Percentiles rank a stretch among this genome's conserved stretches.
These are phyloP conservation scores for Alternaria arbusti DNA, from an alignment of 2,329 filamentous ascomycete species.

Conservation along the genomic window DNA sequence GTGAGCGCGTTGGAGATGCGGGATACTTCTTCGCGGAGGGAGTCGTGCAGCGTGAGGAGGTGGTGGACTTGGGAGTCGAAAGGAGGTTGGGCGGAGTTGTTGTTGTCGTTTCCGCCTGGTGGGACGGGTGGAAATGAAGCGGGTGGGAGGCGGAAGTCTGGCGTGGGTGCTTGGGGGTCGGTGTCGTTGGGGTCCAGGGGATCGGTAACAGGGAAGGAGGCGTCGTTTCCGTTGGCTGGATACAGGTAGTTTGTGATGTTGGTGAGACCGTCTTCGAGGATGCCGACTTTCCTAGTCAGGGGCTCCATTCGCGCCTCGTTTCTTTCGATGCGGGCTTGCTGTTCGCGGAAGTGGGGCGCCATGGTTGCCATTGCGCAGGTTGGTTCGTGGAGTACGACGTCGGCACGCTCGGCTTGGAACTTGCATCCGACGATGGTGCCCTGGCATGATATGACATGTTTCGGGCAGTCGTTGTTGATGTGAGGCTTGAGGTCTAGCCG, in stretches of 20 bases:
- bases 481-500: conserved; percentile 52
- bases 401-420: conserved; percentile 47
- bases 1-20: conserved; percentile 62
- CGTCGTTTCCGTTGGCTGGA: conserved; percentile 40
- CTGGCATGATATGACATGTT: conserved; percentile 51
- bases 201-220: conserved; percentile 41
- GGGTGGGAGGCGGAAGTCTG: conserved; percentile 44
- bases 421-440: conserved; percentile 54
- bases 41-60: conserved; percentile 66
- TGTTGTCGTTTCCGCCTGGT: conserved; percentile 26
- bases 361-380: conserved; percentile 56
- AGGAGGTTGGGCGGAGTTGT: conserved; percentile 40
- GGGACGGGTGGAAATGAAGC: conserved; percentile 42
- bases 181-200: conserved; percentile 42
- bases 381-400: conserved; percentile 50
- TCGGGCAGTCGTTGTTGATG: conserved; percentile 50
- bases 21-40: conserved; percentile 64
- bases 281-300: conserved; percentile 52
- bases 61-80: conserved; percentile 61
- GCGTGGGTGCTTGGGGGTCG: conserved; percentile 44
- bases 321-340: conserved; percentile 53
- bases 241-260: conserved; percentile 53
- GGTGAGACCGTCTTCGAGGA: conserved; percentile 53
- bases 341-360: conserved; percentile 52
- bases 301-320: conserved; percentile 53